These are phyloP conservation scores for Neurospora sp. DNA, from an alignment of 495 filamentous ascomycete genomes.

Conservation along the genomic window DNA sequence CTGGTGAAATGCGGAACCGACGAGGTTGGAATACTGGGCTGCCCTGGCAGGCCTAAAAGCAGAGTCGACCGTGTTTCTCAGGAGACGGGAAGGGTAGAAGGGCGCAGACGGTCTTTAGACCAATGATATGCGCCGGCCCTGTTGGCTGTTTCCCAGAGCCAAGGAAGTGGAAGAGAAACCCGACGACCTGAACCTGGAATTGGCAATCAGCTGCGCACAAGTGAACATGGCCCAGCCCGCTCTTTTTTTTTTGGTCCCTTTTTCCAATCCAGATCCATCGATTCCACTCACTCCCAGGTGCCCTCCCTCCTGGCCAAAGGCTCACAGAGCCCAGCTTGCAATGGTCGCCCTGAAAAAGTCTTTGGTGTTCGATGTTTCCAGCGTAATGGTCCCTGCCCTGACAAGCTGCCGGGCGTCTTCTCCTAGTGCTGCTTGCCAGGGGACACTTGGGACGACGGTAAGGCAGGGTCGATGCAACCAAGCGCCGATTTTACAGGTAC, in stretches of 20 bases:
- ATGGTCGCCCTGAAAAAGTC: neutral
- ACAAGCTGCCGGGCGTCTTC: neutral
- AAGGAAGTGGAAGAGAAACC: neutral
- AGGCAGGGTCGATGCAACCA: neutral
- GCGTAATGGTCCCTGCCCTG: neutral
- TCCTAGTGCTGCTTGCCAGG: neutral
- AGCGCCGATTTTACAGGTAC: neutral
- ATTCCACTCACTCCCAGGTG: neutral
- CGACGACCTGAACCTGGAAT: neutral
- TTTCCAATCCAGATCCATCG: neutral
- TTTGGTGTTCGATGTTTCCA: neutral
- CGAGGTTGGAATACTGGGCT: conserved; percentile 10
- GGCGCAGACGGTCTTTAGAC: conserved; percentile 1
- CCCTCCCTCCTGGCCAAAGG: neutral
- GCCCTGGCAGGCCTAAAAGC: conserved; percentile 6
- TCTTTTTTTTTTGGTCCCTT: neutral
- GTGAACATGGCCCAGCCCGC: neutral
- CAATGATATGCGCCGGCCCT: conserved; percentile 1
- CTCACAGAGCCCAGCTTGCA: neutral
- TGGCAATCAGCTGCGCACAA: neutral
- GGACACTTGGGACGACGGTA: neutral
- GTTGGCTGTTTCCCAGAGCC: neutral
- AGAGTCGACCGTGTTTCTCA: conserved; percentile 4
- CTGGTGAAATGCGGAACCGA: conserved; percentile 9
- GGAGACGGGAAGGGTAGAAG: conserved; percentile 9